These are phyloP conservation scores for Daedalea quercina DNA, from an alignment of 768 basidiomycete species.

Conservation along the genomic window DNA sequence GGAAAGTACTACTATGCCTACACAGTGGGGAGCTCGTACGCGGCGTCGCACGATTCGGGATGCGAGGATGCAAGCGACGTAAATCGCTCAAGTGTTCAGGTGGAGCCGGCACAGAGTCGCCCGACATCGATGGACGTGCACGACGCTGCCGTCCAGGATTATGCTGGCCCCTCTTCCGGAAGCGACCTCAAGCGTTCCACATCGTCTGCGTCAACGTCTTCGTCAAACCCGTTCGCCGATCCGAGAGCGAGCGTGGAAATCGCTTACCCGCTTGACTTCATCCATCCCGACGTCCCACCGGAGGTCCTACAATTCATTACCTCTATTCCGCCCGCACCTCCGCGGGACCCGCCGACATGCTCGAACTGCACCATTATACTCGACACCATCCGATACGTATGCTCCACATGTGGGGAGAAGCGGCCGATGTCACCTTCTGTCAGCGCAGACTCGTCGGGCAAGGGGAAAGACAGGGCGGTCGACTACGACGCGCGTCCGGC, in stretches of 20 bases:
- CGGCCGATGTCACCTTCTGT: conserved; percentile 27
- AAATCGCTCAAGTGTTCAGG: conserved; percentile 14
- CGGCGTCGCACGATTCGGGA: conserved; percentile 43
- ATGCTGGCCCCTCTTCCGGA: not conserved
- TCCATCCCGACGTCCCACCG: conserved; percentile 34
- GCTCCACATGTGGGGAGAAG: conserved; percentile 82
- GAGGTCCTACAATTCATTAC: conserved; percentile 43
- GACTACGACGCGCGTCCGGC: conserved; percentile 15
- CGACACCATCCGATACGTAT: conserved; percentile 85
- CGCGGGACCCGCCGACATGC: conserved; percentile 68
- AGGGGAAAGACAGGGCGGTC: conserved; percentile 44
- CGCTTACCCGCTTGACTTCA: conserved; percentile 14
- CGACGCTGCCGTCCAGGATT: conserved; percentile 32
- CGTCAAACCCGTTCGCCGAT: conserved; percentile 9
- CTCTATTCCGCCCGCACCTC: conserved; percentile 52
- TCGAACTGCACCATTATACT: conserved; percentile 72
- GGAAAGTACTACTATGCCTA: conserved; percentile 80
- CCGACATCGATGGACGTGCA: conserved; percentile 62
- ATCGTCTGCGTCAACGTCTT: conserved; percentile 11
- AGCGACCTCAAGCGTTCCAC: not conserved
- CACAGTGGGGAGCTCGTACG: conserved; percentile 39
- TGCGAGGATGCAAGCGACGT: conserved; percentile 40
- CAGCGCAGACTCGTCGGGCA: conserved; percentile 21
- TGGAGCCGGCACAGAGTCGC: conserved; percentile 28
- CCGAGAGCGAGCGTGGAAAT: conserved; percentile 14